phyloP scores from a whole-genome alignment of 371 early-diverging fungal genomes.

The Astathelohania contejeani region DNA sequence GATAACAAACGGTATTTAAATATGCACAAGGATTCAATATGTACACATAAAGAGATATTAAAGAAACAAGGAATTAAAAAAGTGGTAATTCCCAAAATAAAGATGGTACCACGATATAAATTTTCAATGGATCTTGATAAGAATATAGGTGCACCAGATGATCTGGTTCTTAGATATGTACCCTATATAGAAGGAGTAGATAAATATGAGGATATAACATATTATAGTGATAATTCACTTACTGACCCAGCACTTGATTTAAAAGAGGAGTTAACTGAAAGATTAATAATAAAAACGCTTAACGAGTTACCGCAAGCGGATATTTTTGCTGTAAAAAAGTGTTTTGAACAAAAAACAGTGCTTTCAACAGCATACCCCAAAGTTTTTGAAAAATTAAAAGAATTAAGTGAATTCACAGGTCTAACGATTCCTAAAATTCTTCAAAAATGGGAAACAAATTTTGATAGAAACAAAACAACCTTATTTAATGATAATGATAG shows the following conservation, averaged over 20 bases:
- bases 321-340: slow-evolving; percentile 8
- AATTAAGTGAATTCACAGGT: not conserved
- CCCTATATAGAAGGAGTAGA: slow-evolving; percentile 6
- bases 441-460: slow-evolving; percentile 8
- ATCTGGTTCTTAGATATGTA: slow-evolving; percentile 31
- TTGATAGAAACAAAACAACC: slow-evolving; percentile 5
- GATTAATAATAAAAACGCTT: slow-evolving; percentile 1
- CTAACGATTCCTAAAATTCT: slow-evolving; percentile 2
- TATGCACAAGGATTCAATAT: no score
- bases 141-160: slow-evolving; percentile 24
- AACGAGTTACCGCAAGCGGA: not conserved
- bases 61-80: not conserved
- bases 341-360: not conserved
- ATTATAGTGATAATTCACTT: slow-evolving; percentile 21
- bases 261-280: not conserved
- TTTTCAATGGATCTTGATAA: slow-evolving; percentile 14
- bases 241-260: slow-evolving; percentile 3
- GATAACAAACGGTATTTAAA: no score
- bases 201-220: slow-evolving; percentile 1
- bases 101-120: slow-evolving; percentile 5
- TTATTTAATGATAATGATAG: slow-evolving; percentile 12
- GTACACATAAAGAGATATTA: no score
- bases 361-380: not conserved
- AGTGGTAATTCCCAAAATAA: slow-evolving; percentile 26
- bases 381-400: not conserved